A percentile compares a stretch with the other conserved stretches of the same genome.
Conservation (phyloP, 2,329 filamentous ascomycete genomes). For the Trichoderma lentiforme region DNA sequence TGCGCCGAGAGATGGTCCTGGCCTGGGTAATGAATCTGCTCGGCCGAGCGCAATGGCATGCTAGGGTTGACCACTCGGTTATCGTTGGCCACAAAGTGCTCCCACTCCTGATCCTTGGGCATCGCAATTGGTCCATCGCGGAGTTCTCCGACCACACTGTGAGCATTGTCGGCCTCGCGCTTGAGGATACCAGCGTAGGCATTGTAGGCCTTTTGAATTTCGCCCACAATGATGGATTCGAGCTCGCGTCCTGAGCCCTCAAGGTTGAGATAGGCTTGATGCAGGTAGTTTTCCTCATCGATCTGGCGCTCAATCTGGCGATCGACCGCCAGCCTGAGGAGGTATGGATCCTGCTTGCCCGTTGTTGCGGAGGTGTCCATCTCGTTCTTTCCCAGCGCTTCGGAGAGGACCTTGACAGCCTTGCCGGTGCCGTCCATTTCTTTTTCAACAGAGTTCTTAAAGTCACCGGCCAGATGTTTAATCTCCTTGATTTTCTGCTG, state of each 20-base stretch:
- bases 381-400: constrained; percentile 75
- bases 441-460: constrained; percentile 94
- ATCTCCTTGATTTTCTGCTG: constrained; percentile 99
- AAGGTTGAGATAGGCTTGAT: constrained; percentile 91
- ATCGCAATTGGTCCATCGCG: constrained; percentile 84
- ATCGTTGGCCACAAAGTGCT: constrained; percentile 72
- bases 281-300: constrained; percentile 95
- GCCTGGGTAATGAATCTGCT: constrained; percentile 88
- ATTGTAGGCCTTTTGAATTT: constrained; percentile 97
- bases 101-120: constrained; percentile 92
- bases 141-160: constrained; percentile 74
- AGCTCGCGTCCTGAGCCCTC: constrained; percentile 92
- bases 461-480: constrained; percentile 87
- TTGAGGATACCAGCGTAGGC: constrained; percentile 89
- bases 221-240: constrained; percentile 92
- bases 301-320: constrained; percentile 88
- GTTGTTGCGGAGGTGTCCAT: constrained; percentile 68
- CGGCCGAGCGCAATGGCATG: constrained; percentile 70
- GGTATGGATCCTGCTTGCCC: constrained; percentile 88
- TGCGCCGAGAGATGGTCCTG: constrained; percentile 77
- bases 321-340: constrained; percentile 81
- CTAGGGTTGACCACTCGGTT: constrained; percentile 84
- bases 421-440: constrained; percentile 84
- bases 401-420: constrained; percentile 76
- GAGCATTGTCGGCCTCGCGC: constrained; percentile 81